A percentile compares a stretch with the other conserved stretches of the same genome.
These are phyloP conservation scores for Beauveria pseudobassiana DNA, from an alignment of 2,329 filamentous ascomycete genomes.

Conservation along the genomic window DNA sequence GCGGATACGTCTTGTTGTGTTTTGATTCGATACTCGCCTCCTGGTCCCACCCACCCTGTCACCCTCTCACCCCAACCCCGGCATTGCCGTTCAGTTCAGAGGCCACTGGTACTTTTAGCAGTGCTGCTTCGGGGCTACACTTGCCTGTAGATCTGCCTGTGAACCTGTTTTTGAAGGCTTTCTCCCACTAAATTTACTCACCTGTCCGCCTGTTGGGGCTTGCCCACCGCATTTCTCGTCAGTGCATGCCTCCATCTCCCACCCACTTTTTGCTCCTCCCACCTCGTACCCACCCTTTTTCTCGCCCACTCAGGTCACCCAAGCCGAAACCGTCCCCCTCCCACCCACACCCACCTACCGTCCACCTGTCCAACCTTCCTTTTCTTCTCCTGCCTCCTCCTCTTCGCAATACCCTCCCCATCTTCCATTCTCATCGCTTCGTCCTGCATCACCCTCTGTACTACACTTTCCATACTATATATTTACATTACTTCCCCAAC, in stretches of 20 bases:
- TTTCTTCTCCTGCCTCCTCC: constrained; percentile 10
- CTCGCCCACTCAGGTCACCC: neutral
- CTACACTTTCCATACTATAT: constrained; percentile 9
- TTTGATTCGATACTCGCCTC: constrained; percentile 3
- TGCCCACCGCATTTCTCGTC: constrained; percentile 10
- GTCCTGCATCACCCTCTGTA: neutral
- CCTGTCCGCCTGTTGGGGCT: neutral
- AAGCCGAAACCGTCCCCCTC: constrained; percentile 6
- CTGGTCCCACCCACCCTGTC: neutral
- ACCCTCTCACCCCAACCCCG: neutral
- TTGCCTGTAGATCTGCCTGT: neutral
- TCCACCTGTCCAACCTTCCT: constrained; percentile 8
- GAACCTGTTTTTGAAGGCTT: neutral
- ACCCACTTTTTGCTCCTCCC: neutral
- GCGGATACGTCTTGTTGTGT: neutral
- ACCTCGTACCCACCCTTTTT: neutral
- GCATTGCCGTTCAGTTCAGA: neutral
- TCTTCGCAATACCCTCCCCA: neutral
- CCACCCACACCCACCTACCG: constrained; percentile 2
- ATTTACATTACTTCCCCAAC: neutral
- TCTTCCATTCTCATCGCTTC: constrained; percentile 1
- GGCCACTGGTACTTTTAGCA: too few relatives aligned
- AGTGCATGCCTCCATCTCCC: constrained; percentile 10
- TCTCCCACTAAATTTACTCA: neutral
- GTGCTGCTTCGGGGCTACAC: neutral